Base-by-base conservation (phyloP, 2,329 filamentous ascomycete species). In the Elsinoe ampelina region DNA sequence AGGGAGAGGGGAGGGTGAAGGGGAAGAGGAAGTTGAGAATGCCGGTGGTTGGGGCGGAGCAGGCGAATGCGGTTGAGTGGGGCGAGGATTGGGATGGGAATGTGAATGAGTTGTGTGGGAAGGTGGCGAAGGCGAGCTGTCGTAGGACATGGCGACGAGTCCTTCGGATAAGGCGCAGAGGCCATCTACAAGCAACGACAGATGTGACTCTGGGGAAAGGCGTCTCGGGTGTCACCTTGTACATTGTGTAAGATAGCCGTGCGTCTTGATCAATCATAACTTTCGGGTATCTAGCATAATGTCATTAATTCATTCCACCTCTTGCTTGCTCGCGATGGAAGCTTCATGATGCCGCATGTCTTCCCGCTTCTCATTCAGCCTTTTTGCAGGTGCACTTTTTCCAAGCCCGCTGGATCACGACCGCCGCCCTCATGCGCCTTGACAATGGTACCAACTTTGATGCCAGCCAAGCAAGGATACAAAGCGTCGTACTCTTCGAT, bases 401-500 rank as follows among this genome's bases (percentile, higher is more conserved):
- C 70, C 76, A 83, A 5, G 72, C 71, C 13, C 70, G 69, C 63
- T 84, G 81, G 13, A 85, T 73, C 0, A 71, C 70, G 2, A 70
- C 65, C 0, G 80, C 80, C 1, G 81, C 81, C 42, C 76, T 74
- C 58, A 74, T 70, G 11, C 68, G 69, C 57, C 72, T 72, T 1
- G 75, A 74, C 5, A 80, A 72, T 0, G 77, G 74, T 2, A 84
- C 70, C 1, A 84, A 69, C 39, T 81, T 75, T 3, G 79, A 81
- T 41, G 80, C 80, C 5, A 85, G 74, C 65, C 83, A 83, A 3
- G 80, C 74, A 6, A 85, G 75, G 2, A 78, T 75, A 2, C 78
- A 75, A 22, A 82, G 65, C 0, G 78, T 80, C 60, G 81, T 82
- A 61, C 78, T 75, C 22, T 71, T 70, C 57, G 77, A 75, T 11